A percentile compares a stretch with the other conserved stretches of the same genome.
phyloP scores from a whole-genome alignment of 2,329 filamentous ascomycete species.

The Orbilia ellipsospora region DNA sequence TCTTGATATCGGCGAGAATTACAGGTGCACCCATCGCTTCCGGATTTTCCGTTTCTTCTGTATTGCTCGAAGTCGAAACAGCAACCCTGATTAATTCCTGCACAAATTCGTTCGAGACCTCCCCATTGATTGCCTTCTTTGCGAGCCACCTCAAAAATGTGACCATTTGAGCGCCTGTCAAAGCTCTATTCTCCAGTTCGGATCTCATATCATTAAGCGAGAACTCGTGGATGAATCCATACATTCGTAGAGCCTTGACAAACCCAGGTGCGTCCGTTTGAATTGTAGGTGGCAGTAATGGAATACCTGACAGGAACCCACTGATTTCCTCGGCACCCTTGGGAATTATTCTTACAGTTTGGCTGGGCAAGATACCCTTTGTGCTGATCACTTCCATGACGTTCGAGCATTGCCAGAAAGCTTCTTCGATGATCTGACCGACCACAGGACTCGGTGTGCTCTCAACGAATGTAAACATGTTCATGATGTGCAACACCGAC shows the following conservation, averaged over 20 bases:
- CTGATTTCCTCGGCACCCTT: conserved; percentile 72
- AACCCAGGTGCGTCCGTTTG: conserved; percentile 76
- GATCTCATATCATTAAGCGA: conserved; percentile 85
- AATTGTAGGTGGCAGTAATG: conserved; percentile 82
- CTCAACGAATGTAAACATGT: conserved; percentile 85
- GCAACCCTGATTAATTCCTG: conserved; percentile 80
- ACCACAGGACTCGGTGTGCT: conserved; percentile 89
- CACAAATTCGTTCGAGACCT: conserved; percentile 76
- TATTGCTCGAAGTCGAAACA: conserved; percentile 69
- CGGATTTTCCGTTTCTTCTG: conserved; percentile 56
- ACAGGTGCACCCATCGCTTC: conserved; percentile 71
- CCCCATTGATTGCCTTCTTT: conserved; percentile 75
- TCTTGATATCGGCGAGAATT: conserved; percentile 78
- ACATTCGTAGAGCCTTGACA: conserved; percentile 81
- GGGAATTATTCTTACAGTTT: conserved; percentile 79
- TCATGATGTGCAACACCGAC: conserved; percentile 74
- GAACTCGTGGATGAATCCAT: conserved; percentile 86
- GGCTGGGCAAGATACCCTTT: conserved; percentile 84
- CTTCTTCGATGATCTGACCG: conserved; percentile 88
- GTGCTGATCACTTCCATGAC: conserved; percentile 90
- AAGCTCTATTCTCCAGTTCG: conserved; percentile 82
- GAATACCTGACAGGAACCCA: conserved; percentile 87
- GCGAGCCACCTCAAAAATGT: conserved; percentile 88
- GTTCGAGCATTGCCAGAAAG: conserved; percentile 93
- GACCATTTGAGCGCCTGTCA: conserved; percentile 79